A percentile compares a stretch with the other conserved stretches of the same genome.
These are phyloP conservation scores for Xeromyces bisporus DNA, from an alignment of 495 filamentous ascomycete species.

Conservation along the genomic window DNA sequence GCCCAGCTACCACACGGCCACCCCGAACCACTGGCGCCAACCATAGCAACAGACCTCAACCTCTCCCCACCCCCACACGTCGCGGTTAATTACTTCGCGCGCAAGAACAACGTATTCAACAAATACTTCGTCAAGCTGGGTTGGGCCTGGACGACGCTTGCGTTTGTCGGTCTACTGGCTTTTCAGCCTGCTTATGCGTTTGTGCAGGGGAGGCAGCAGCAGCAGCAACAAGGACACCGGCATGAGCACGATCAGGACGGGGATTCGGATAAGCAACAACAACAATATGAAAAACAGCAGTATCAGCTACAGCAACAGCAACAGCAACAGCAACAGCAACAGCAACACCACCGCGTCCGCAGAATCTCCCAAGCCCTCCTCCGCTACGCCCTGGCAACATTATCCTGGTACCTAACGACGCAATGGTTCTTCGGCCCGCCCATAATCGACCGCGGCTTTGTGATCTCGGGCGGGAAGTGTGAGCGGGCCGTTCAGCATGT, in stretches of 20 bases:
- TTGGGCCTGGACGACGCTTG: constrained; percentile 73
- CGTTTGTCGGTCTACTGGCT: constrained; percentile 44
- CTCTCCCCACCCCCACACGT: constrained; percentile 5
- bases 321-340: constrained; percentile 9
- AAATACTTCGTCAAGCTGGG: constrained; percentile 82
- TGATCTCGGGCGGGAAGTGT: constrained; percentile 68
- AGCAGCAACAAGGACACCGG: too few relatives aligned
- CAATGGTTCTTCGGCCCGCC: constrained; percentile 94
- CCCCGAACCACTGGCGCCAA: constrained; percentile 38
- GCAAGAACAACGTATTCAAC: constrained; percentile 84
- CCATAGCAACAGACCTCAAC: constrained; percentile 28
- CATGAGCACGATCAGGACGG: too few relatives aligned
- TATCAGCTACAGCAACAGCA: constrained; percentile 6
- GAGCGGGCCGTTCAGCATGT: constrained; percentile 30
- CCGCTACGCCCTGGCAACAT: constrained; percentile 54
- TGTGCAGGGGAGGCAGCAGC: constrained; percentile 5
- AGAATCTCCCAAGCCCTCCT: constrained; percentile 30
- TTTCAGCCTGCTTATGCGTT: constrained; percentile 35
- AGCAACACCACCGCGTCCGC: constrained; percentile 11
- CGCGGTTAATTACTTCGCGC: constrained; percentile 72
- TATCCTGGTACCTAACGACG: constrained; percentile 63
- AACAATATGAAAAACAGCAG: constrained; percentile 13
- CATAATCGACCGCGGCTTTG: constrained; percentile 73
- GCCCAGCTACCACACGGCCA: constrained; percentile 36
- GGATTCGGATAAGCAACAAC: too few relatives aligned